phyloP scores from a whole-genome alignment of 164 flowering plant species.

The Malania oleifera region DNA sequence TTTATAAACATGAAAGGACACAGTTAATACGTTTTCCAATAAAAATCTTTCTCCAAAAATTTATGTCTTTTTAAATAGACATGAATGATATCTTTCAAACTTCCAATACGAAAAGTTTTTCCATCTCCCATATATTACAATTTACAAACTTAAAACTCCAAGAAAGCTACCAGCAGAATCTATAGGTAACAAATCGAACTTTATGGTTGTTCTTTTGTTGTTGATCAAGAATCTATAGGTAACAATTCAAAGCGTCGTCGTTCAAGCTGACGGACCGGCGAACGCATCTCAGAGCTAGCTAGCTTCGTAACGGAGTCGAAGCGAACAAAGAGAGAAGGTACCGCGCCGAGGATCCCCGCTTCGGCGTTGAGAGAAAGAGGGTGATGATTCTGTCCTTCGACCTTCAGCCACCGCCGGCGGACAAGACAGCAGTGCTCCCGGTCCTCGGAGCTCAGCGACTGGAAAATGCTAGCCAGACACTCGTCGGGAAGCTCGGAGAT shows the following conservation, averaged over 20 bases:
- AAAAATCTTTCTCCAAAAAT: no score
- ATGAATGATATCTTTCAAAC: no score
- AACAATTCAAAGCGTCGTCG: slow-evolving; percentile 70
- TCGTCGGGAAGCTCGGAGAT: slow-evolving; percentile 75
- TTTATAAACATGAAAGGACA: no score
- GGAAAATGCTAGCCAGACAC: slow-evolving; percentile 70
- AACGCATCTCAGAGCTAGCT: slow-evolving; percentile 68
- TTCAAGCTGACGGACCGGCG: slow-evolving; percentile 58
- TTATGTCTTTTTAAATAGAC: no score
- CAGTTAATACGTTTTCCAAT: no score
- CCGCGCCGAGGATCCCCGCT: slow-evolving; percentile 28
- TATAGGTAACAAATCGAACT: no score
- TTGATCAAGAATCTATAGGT: no score
- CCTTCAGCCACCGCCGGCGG: slow-evolving; percentile 62
- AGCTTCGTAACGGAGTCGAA: slow-evolving; percentile 79
- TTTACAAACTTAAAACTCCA: no score
- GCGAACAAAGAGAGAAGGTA: slow-evolving; percentile 55
- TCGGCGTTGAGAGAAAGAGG: slow-evolving; percentile 70
- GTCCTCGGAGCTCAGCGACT: slow-evolving; percentile 56
- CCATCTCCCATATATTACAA: no score
- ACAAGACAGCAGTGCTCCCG: slow-evolving; percentile 71
- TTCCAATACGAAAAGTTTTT: no score
- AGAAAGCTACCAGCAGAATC: no score
- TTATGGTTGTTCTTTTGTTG: no score
- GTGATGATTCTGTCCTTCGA: slow-evolving; percentile 75